Evolutionary conservation across 192 early-diverging fungal genomes (phyloP).

Genomic region (Gigaspora rosea): DNA sequence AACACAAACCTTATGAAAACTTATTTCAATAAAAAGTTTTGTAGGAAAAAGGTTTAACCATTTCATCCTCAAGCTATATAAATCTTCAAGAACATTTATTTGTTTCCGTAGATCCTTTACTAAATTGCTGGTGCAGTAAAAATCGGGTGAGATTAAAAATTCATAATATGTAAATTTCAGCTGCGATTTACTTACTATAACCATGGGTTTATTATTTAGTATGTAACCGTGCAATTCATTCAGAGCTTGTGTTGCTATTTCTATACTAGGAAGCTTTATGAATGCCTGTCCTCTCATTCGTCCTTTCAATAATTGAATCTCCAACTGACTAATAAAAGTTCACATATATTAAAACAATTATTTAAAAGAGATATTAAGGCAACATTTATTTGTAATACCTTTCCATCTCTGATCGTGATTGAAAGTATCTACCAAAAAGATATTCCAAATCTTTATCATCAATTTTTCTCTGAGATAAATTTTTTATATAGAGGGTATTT

Average conservation of each 20-base stretch:
- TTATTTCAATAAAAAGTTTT: no score
- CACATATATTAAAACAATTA: conserved; percentile 11
- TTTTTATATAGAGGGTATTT: conserved; percentile 49
- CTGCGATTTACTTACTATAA: conserved; percentile 33
- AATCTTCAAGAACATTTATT: no score
- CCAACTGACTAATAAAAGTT: conserved; percentile 27
- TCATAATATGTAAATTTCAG: no score
- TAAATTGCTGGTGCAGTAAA: no score
- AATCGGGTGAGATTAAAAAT: no score
- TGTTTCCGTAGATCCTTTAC: no score
- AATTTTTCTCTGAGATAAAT: conserved; percentile 42
- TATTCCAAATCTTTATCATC: conserved; percentile 35
- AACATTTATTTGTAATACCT: neutral
- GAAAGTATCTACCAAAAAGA: conserved; percentile 39
- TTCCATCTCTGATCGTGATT: conserved; percentile 5
- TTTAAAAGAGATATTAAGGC: neutral
- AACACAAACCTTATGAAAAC: no score
- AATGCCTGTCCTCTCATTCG: conserved; percentile 52
- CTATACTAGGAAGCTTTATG: conserved; percentile 39
- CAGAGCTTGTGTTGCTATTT: conserved; percentile 38
- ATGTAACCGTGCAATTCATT: conserved; percentile 41
- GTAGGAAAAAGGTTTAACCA: no score
- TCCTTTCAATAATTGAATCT: conserved; percentile 47
- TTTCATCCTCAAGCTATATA: no score
- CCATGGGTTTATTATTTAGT: conserved; percentile 48